These are phyloP conservation scores for Xylaria multiplex DNA, from an alignment of 2,329 filamentous ascomycete species.

Conservation along the genomic window DNA sequence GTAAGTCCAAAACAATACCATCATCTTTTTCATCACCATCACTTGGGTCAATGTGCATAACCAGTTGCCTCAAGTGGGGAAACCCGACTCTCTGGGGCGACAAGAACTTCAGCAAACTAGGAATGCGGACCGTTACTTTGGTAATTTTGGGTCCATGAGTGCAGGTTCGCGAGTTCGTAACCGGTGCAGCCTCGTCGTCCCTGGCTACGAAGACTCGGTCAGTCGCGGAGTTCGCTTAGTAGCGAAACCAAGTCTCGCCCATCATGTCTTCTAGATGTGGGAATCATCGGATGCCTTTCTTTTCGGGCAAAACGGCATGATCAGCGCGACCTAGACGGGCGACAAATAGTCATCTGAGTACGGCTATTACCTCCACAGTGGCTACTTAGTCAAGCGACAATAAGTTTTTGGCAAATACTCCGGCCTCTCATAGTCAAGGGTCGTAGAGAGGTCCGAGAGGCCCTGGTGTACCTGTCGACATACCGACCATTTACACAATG, in stretches of 20 bases:
- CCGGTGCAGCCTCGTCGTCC: background rate
- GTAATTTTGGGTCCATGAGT: background rate
- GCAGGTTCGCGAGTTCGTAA: background rate
- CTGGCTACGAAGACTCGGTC: background rate
- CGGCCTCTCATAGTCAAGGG: no score
- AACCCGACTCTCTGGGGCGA: background rate
- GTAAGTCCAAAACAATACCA: conserved; percentile 38
- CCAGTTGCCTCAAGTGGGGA: conserved; percentile 3
- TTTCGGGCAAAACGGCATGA: background rate
- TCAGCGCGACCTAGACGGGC: background rate
- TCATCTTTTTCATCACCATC: background rate
- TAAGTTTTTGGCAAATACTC: background rate
- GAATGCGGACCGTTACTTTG: background rate
- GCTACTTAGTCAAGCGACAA: background rate
- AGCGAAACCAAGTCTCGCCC: background rate
- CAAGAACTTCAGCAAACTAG: background rate
- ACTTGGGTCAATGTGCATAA: background rate
- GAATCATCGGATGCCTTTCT: background rate
- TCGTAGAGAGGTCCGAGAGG: background rate
- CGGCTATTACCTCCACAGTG: conserved; percentile 3
- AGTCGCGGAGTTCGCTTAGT: background rate
- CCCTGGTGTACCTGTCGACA: background rate
- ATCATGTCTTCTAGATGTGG: background rate
- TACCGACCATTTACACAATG: background rate
- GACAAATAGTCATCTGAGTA: background rate